Percentiles rank a stretch among this genome's conserved stretches.
These are phyloP conservation scores for Suillus plorans DNA, from an alignment of 768 basidiomycete species.

Conservation along the genomic window DNA sequence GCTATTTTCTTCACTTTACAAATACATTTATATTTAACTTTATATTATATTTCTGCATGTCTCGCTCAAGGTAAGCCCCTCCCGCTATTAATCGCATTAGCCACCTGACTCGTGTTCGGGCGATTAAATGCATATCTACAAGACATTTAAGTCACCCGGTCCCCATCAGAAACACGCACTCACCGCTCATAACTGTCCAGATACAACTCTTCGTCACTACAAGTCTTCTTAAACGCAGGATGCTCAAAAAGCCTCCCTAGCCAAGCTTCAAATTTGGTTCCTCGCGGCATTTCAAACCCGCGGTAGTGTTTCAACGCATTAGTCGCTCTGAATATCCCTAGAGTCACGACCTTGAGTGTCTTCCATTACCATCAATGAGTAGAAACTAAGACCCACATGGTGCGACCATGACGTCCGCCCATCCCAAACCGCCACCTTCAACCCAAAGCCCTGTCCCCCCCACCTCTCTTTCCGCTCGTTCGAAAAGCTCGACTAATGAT, in stretches of 20 bases:
- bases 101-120: slow-evolving; percentile 75
- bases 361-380: neutral
- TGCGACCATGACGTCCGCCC: slow-evolving; percentile 65
- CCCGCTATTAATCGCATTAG: slow-evolving; percentile 72
- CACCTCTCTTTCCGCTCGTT: slow-evolving; percentile 52
- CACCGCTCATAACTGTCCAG: slow-evolving; percentile 72
- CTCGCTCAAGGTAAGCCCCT: slow-evolving; percentile 53
- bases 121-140: slow-evolving; percentile 73
- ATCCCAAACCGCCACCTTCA: slow-evolving; percentile 54
- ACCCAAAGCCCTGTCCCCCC: slow-evolving; percentile 59
- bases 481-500: slow-evolving; percentile 50
- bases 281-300: slow-evolving; percentile 56
- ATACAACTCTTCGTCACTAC: slow-evolving; percentile 66
- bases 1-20: neutral
- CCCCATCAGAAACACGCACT: slow-evolving; percentile 10
- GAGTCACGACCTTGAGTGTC: neutral
- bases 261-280: slow-evolving; percentile 52
- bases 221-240: slow-evolving; percentile 64
- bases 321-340: slow-evolving; percentile 68
- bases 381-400: slow-evolving; percentile 53
- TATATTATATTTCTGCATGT: neutral
- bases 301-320: slow-evolving; percentile 68
- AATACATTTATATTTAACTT: neutral
- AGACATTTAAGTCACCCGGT: neutral
- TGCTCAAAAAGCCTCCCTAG: slow-evolving; percentile 53